phyloP scores from a whole-genome alignment of 2,329 filamentous ascomycete species.

The Akanthomyces lecanii region DNA sequence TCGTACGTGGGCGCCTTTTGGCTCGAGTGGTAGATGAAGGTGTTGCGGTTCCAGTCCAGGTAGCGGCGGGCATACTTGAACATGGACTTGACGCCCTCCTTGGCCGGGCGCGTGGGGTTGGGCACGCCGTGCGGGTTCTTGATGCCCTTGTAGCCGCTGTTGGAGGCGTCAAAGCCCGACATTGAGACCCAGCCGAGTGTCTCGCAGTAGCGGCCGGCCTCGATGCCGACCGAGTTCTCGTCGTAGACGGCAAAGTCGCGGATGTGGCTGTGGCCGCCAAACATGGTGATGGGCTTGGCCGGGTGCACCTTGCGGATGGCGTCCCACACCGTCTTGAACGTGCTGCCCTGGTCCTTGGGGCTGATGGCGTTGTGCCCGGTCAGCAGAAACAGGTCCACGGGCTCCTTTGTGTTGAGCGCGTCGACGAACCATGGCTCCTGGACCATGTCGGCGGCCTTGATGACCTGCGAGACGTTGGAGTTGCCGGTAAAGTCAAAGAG shows the following conservation, averaged over 20 bases:
- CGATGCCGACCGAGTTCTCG: constrained; percentile 55
- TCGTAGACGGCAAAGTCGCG: constrained; percentile 64
- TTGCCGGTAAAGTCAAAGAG: constrained; percentile 51
- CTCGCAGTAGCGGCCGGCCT: constrained; percentile 64
- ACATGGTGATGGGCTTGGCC: constrained; percentile 57
- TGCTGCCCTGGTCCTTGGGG: constrained; percentile 39
- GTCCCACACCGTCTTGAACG: constrained; percentile 44
- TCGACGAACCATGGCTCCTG: constrained; percentile 57
- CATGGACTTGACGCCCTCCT: constrained; percentile 34
- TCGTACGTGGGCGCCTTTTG: constrained; percentile 48
- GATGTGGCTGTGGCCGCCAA: constrained; percentile 62
- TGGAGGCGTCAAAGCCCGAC: constrained; percentile 49
- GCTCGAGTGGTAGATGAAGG: constrained; percentile 60
- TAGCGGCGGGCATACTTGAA: constrained; percentile 55
- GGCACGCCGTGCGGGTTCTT: constrained; percentile 34
- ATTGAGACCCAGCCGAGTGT: constrained; percentile 65
- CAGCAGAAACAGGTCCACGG: constrained; percentile 60
- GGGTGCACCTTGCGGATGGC: constrained; percentile 55
- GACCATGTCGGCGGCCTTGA: constrained; percentile 47
- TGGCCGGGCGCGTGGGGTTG: constrained; percentile 38
- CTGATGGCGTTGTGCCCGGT: constrained; percentile 60
- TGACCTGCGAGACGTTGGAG: constrained; percentile 58
- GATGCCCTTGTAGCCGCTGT: constrained; percentile 38
- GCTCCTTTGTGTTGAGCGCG: constrained; percentile 47
- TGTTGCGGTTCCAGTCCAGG: constrained; percentile 64